phyloP scores from a whole-genome alignment of 768 basidiomycete species.

The Boletus tylopilopsis region DNA sequence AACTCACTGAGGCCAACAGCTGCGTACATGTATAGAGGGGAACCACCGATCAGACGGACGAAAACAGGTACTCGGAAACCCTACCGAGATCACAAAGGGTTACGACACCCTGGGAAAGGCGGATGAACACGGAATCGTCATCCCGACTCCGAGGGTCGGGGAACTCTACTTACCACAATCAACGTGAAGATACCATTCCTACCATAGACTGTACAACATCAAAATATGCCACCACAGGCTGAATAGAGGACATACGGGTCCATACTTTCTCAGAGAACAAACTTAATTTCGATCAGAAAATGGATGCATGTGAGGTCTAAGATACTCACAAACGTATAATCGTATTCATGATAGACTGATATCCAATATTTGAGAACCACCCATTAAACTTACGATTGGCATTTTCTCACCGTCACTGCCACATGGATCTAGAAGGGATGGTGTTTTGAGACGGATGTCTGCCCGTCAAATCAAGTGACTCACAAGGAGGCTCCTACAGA shows the following conservation, averaged over 20 bases:
- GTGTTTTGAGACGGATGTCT: neutral
- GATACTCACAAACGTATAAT: conserved; percentile 38
- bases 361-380: neutral
- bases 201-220: conserved; percentile 39
- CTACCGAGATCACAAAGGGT: conserved; percentile 46
- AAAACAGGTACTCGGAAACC: conserved; percentile 7
- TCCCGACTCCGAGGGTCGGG: neutral
- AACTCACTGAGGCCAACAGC: conserved; percentile 12
- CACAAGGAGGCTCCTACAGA: conserved; percentile 50
- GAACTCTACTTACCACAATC: conserved; percentile 40
- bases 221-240: neutral
- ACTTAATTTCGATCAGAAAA: conserved; percentile 17
- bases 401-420: conserved; percentile 43
- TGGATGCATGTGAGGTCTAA: neutral
- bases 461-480: conserved; percentile 17
- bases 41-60: neutral
- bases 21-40: neutral
- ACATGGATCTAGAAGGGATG: conserved; percentile 44
- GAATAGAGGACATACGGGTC: conserved; percentile 35
- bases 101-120: conserved; percentile 23
- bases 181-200: conserved; percentile 38
- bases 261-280: conserved; percentile 50
- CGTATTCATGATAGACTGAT: conserved; percentile 46
- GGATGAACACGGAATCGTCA: conserved; percentile 6
- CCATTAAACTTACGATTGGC: neutral